These are phyloP conservation scores for Zygnema cylindricum DNA, from an alignment of 139 green algal genomes.

Conservation along the genomic window DNA sequence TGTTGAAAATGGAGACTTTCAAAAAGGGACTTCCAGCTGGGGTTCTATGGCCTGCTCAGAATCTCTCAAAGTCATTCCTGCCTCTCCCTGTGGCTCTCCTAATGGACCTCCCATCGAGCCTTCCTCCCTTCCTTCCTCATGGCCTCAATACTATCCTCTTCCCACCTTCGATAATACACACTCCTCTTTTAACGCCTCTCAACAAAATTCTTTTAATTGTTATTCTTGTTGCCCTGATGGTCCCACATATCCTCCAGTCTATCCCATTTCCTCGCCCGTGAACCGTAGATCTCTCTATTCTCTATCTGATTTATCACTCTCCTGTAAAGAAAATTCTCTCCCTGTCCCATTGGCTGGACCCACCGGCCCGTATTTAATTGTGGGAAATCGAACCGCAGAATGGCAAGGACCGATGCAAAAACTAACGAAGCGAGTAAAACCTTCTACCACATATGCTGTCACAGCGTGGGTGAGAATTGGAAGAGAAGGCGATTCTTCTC, in stretches of 20 bases:
- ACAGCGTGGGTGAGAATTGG: conserved; percentile 39
- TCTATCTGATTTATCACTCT: no score
- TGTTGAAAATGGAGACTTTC: conserved; percentile 19
- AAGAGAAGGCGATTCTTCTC: background rate
- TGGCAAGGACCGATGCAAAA: conserved; percentile 36
- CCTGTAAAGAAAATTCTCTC: no score
- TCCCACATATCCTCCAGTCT: background rate
- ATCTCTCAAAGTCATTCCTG: conserved; percentile 4
- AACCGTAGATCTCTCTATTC: no score
- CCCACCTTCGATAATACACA: no score
- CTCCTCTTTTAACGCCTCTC: no score
- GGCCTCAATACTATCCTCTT: background rate
- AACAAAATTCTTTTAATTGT: conserved; percentile 14
- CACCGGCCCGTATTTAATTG: conserved; percentile 34
- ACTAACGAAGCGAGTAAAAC: background rate
- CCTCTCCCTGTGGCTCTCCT: background rate
- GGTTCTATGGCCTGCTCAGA: conserved; percentile 24
- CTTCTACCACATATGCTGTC: conserved; percentile 29
- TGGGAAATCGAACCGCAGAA: conserved; percentile 17
- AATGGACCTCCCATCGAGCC: conserved; percentile 4
- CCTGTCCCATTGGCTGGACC: conserved; percentile 13
- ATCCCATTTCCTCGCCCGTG: background rate
- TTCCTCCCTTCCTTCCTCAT: conserved; percentile 15
- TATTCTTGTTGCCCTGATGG: conserved; percentile 9
- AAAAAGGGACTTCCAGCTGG: conserved; percentile 7